Conservation (phyloP, 148 eudicot species). For the Vaccinium vitisidaea region DNA sequence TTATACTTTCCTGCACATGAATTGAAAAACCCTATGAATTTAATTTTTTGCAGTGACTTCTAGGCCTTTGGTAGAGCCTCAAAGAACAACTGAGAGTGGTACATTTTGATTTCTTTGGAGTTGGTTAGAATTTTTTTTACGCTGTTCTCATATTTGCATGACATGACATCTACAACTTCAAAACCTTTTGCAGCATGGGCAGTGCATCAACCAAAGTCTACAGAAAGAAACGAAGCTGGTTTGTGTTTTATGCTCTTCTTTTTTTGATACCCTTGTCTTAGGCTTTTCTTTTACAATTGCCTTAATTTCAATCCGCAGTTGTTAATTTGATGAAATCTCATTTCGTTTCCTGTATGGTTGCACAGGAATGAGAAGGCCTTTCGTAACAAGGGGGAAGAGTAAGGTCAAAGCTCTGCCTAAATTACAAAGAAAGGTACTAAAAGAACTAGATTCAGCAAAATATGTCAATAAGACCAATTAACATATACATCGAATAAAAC, state of each 20-base stretch:
- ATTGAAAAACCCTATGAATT: neutral
- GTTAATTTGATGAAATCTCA: neutral
- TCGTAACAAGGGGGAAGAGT: neutral
- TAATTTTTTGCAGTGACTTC: neutral
- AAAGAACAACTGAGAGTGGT: neutral
- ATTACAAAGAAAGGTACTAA: neutral
- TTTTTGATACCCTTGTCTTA: neutral
- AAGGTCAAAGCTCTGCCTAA: neutral
- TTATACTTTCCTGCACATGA: neutral
- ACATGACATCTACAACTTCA: neutral
- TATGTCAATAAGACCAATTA: too few species aligned
- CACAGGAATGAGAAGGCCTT: neutral
- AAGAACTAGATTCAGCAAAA: neutral
- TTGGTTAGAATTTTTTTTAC: neutral
- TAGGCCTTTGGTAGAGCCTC: neutral
- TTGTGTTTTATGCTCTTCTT: neutral
- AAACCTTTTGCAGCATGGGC: neutral
- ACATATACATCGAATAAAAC: too few species aligned
- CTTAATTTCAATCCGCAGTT: neutral
- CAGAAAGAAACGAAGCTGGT: neutral
- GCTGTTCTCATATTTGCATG: neutral
- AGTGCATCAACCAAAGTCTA: neutral
- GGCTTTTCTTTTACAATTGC: neutral
- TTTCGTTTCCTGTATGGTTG: neutral
- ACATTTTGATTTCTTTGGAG: neutral